phyloP scores from a whole-genome alignment of 768 basidiomycete species.

The Trametes sanguinea region DNA sequence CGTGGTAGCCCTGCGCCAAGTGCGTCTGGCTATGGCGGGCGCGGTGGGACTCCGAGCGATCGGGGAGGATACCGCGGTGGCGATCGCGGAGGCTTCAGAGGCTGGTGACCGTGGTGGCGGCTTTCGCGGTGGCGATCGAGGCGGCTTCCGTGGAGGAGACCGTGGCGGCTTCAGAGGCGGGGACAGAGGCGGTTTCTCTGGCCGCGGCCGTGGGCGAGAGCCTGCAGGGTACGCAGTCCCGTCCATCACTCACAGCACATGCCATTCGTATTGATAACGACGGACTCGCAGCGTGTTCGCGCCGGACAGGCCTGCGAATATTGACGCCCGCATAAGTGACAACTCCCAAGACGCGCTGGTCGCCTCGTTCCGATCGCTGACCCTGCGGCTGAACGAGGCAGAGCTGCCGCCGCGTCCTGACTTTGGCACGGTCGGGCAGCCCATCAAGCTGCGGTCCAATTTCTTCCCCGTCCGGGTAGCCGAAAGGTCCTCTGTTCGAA shows the following conservation, averaged over 20 bases:
- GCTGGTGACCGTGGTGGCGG: conserved; percentile 26
- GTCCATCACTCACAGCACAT: neutral
- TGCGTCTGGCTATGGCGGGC: conserved; percentile 19
- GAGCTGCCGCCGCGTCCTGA: conserved; percentile 51
- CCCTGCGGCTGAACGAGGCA: conserved; percentile 29
- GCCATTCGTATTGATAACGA: neutral
- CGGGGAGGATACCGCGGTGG: conserved; percentile 35
- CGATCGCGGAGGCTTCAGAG: conserved; percentile 26
- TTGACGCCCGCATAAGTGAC: conserved; percentile 54
- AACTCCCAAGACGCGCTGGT: conserved; percentile 47
- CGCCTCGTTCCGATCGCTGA: conserved; percentile 32
- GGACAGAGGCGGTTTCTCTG: conserved; percentile 27
- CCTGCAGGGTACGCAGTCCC: conserved; percentile 40
- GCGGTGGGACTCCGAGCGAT: conserved; percentile 22
- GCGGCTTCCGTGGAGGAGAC: conserved; percentile 32
- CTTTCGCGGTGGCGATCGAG: conserved; percentile 27
- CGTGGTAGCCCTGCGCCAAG: conserved; percentile 21
- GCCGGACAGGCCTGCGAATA: conserved; percentile 41
- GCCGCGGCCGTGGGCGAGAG: conserved; percentile 36
- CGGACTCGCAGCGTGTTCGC: conserved; percentile 42
- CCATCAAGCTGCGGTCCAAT: conserved; percentile 52
- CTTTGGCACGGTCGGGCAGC: conserved; percentile 45
- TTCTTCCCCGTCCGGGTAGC: conserved; percentile 53
- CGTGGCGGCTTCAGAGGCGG: conserved; percentile 34
- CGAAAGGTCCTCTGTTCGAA: conserved; percentile 49